Base-by-base conservation (phyloP, 2,329 filamentous ascomycete genomes). In the Nannizziopsis barbatae region DNA sequence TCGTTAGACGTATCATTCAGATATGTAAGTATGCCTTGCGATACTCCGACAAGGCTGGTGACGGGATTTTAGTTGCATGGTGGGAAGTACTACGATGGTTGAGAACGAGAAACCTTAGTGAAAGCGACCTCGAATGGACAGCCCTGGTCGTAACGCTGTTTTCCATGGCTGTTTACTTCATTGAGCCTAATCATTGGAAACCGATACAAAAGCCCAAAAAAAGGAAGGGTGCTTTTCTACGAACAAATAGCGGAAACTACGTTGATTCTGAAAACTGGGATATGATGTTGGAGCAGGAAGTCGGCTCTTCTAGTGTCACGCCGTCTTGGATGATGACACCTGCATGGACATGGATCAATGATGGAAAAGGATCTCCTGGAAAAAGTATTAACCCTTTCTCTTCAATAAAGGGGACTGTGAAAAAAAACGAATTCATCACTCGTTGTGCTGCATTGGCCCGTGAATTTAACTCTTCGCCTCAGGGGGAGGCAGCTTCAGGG, bases 31-130 rank as follows among this genome's bases (percentile, higher is more conserved):
- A 81, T 53, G 74, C 84, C 31, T 62, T 88, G 22, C 77, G 78
- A 5, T 69, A 77, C 15, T 70, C 73, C 0, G 71, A 75, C 36
- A 65, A 66, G 50, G 65, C 77, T 67, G 52, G 81, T 71, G 67
- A 84, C 71, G 70, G 71, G 20, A 66, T 87, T 8, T 67, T 85
- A 49, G 74, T 80, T 8, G 79, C 76, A 1, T 89, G 84, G 83
- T 84, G 84, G 75, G 81, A 86, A 59, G 73, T 78, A 15, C 75
- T 84, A 65, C 77, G 79, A 52, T 90, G 84, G 84, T 69, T 86
- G 36, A 67, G 69, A 35, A 27, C 65, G 9, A 72, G 74, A 49
- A 68, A 72, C 3, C 65, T 73, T 3, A 60, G 68, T 6, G 61
- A 71, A 11, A 63, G 65, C 2, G 74, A 83, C 52, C 50, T 68